Base-by-base conservation (phyloP, 441 rosid genomes). In the Eutrema salsugineum region DNA sequence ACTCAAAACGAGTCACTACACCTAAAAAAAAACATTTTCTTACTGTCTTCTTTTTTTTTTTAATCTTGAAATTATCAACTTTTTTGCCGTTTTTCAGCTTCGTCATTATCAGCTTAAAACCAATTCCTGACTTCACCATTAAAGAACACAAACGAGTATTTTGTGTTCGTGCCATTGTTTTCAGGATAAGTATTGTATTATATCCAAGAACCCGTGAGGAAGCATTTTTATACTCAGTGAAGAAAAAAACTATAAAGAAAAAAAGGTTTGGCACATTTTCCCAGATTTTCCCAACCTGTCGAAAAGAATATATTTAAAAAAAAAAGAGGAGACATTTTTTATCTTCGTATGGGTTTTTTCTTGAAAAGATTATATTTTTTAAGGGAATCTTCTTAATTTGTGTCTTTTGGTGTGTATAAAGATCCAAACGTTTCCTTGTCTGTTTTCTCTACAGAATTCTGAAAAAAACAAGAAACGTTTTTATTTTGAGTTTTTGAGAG, bases 221-320 rank as follows among this genome's bases (percentile, higher is more conserved):
- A 10, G 24, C 70, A 50, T 36, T 47, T 22, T 19, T 49, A 16
- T 38, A 16, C 8, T 8, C 30, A 48, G 39, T 53, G 53, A 43
- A 63, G 62, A 66, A 39, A 59, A 24, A 59, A 36, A 33, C 68
- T 56, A 73, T 72, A 73, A 58, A 50, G 40, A 22, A 50, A 32
- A 30, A 74, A 51, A 49, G 66, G 54, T 48, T 49, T 36, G 69
- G 73, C 78, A 60, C 78, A 67, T 33, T 49, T 66, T 9, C 71
- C 77, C 19, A 73, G 22, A 55, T 64, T 64, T 35, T 38, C 54
- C 33, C 36, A 50, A 50, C 27, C 12, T 19, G 54, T 20, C 28
- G n/a, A 48, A 20, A 48, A 38, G 46, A 62, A 1, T 6, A 6
- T 30, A 3, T 28, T 1, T 5, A 28, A 30, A 28, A 28, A 28